Conservation (phyloP, 768 basidiomycete species). For the Boletellus emodensis region DNA sequence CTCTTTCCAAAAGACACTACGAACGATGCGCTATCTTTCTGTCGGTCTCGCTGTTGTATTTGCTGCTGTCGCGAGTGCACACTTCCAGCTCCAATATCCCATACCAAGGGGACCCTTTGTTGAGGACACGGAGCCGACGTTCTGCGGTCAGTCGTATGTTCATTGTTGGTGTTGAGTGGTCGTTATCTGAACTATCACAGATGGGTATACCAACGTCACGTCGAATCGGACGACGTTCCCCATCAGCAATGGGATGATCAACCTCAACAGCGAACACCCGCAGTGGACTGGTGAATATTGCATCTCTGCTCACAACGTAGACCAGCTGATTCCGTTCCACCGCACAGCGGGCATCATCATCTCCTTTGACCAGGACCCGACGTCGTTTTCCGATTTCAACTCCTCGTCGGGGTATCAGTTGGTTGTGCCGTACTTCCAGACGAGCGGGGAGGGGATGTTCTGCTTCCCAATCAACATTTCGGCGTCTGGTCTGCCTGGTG, state of each 20-base stretch:
- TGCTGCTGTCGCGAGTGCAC: constrained; percentile 49
- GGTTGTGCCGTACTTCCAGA: constrained; percentile 47
- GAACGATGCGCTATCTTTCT: constrained; percentile 34
- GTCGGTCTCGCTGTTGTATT: constrained; percentile 31
- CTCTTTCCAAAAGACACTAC: too few relatives aligned
- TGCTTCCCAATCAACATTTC: constrained; percentile 68
- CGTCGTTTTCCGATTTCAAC: constrained; percentile 61
- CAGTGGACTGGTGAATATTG: background rate
- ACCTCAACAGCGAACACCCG: constrained; percentile 13
- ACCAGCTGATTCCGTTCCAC: background rate
- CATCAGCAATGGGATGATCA: constrained; percentile 55
- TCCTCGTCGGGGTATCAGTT: constrained; percentile 33
- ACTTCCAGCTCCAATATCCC: constrained; percentile 81
- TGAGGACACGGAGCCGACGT: constrained; percentile 50
- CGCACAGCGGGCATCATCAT: constrained; percentile 49
- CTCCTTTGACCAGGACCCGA: constrained; percentile 54
- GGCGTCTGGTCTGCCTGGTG: constrained; percentile 42
- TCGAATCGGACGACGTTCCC: constrained; percentile 67
- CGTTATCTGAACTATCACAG: constrained; percentile 32
- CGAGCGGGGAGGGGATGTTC: constrained; percentile 52
- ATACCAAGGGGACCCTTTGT: constrained; percentile 66
- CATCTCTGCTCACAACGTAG: background rate
- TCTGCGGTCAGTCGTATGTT: constrained; percentile 58
- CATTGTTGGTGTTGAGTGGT: background rate
- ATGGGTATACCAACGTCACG: constrained; percentile 43